phyloP scores from a whole-genome alignment of 192 early-diverging fungal genomes.

The Backusella mclennaniae region DNA sequence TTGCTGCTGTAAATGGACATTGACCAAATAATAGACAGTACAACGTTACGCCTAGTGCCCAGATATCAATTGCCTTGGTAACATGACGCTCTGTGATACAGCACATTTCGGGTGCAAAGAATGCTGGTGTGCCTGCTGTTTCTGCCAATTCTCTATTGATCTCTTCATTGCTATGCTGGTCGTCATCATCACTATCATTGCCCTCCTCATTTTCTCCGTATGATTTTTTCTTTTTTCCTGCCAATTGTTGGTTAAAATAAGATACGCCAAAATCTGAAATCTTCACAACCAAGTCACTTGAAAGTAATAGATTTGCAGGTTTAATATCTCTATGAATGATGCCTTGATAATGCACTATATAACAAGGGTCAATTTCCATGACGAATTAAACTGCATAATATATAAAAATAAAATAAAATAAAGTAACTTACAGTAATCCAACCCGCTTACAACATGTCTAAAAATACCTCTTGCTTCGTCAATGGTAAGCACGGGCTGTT shows the following conservation, averaged over 20 bases:
- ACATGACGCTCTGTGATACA: conserved; percentile 52
- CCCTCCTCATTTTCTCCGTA: conserved; percentile 50
- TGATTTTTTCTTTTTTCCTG: conserved; percentile 33
- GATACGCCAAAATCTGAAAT: conserved; percentile 99
- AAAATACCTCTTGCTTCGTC: conserved; percentile 78
- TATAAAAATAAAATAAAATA: background rate
- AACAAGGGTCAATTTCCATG: background rate
- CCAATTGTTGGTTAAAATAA: conserved; percentile 64
- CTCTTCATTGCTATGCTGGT: conserved; percentile 27
- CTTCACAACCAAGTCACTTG: conserved; percentile 76
- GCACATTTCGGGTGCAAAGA: conserved; percentile 98
- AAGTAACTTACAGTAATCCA: conserved; percentile 78
- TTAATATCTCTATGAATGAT: conserved; percentile 99
- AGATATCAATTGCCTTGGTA: conserved; percentile 92
- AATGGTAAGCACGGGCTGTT: conserved; percentile 61
- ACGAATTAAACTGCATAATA: background rate
- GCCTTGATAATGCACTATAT: conserved; percentile 84
- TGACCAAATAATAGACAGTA: conserved; percentile 92
- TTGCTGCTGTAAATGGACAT: conserved; percentile 91
- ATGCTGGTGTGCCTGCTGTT: conserved; percentile 95
- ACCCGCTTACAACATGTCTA: conserved; percentile 83
- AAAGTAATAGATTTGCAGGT: conserved; percentile 91
- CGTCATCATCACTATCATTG: conserved; percentile 23
- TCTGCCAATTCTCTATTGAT: conserved; percentile 88
- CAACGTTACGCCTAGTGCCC: conserved; percentile 96